Percentiles rank a stretch among this genome's conserved stretches.
Evolutionary conservation across 768 basidiomycete species (phyloP).

Genomic region (Leccinum barrowsii): DNA sequence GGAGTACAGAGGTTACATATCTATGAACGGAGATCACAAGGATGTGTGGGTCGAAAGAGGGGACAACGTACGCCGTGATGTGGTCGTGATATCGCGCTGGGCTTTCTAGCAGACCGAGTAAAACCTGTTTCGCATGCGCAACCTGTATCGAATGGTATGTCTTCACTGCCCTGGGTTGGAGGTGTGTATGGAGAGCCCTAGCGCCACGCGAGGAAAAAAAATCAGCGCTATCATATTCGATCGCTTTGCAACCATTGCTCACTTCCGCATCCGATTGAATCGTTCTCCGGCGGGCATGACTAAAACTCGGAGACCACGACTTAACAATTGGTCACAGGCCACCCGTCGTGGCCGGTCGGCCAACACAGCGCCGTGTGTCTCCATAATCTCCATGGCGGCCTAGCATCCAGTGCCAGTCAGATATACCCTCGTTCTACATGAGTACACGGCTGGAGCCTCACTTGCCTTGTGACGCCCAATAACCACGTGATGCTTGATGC

Average conservation of each 20-base stretch:
- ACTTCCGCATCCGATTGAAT: conserved; percentile 55
- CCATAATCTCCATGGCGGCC: conserved; percentile 57
- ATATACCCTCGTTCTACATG: neutral
- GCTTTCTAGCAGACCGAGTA: conserved; percentile 12
- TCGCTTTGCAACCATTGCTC: conserved; percentile 1
- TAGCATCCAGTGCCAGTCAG: conserved; percentile 23
- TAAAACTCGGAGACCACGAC: conserved; percentile 50
- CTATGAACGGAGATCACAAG: neutral
- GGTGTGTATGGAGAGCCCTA: conserved; percentile 51
- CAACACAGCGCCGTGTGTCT: conserved; percentile 45
- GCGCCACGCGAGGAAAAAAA: no score
- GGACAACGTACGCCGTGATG: conserved; percentile 33
- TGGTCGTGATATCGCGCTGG: conserved; percentile 11
- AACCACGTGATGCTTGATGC: conserved; percentile 20
- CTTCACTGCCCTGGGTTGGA: conserved; percentile 45
- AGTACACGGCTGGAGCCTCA: neutral
- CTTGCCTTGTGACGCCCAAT: conserved; percentile 17
- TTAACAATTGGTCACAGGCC: conserved; percentile 46
- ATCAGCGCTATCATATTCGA: no score
- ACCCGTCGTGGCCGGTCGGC: conserved; percentile 35
- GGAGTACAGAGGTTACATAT: conserved; percentile 12
- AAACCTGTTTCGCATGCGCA: conserved; percentile 20
- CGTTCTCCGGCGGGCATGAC: conserved; percentile 47
- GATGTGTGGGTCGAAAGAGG: conserved; percentile 30
- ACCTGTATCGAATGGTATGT: conserved; percentile 45